A percentile compares a stretch with the other conserved stretches of the same genome.
These are phyloP conservation scores for Hypoxylon sp. DNA, from an alignment of 2,329 filamentous ascomycete genomes.

Conservation along the genomic window DNA sequence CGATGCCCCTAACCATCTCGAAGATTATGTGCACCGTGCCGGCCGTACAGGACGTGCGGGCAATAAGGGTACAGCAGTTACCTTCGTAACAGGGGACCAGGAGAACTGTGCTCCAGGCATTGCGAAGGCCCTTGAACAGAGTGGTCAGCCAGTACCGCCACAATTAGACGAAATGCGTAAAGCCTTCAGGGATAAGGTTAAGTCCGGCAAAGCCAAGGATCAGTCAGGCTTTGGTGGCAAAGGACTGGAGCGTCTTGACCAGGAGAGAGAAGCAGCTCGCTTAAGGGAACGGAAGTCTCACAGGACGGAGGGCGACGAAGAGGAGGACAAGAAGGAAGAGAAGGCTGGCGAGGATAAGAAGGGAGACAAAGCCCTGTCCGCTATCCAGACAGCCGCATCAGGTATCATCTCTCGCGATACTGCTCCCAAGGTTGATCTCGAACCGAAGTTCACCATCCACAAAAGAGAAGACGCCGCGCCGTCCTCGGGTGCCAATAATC, in stretches of 20 bases:
- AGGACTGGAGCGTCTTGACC: conserved; percentile 90
- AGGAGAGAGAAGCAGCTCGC: conserved; percentile 88
- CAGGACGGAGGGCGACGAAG: conserved; percentile 86
- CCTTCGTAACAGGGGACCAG: conserved; percentile 91
- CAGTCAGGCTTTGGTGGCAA: conserved; percentile 94
- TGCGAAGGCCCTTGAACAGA: conserved; percentile 91
- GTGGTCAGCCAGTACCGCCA: conserved; percentile 84
- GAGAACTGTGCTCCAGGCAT: conserved; percentile 91
- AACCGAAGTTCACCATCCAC: conserved; percentile 77
- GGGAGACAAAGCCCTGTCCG: conserved; percentile 74
- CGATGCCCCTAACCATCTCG: conserved; percentile 91
- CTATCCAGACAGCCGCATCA: conserved; percentile 73
- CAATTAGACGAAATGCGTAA: conserved; percentile 73
- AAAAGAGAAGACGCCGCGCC: conserved; percentile 71
- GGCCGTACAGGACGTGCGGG: conserved; percentile 95
- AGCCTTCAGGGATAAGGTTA: conserved; percentile 88
- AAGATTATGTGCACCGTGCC: conserved; percentile 96
- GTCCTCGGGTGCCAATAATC: conserved; percentile 65
- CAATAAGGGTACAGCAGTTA: conserved; percentile 94
- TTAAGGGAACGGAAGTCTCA: conserved; percentile 89
- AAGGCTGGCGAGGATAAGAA: conserved; percentile 77
- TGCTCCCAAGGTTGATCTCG: conserved; percentile 58
- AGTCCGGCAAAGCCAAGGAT: conserved; percentile 90
- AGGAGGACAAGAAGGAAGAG: conserved; percentile 79
- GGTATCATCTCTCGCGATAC: conserved; percentile 66